Evolutionary conservation across 768 basidiomycete genomes (phyloP).

Genomic region (Arthromyces matolae): DNA sequence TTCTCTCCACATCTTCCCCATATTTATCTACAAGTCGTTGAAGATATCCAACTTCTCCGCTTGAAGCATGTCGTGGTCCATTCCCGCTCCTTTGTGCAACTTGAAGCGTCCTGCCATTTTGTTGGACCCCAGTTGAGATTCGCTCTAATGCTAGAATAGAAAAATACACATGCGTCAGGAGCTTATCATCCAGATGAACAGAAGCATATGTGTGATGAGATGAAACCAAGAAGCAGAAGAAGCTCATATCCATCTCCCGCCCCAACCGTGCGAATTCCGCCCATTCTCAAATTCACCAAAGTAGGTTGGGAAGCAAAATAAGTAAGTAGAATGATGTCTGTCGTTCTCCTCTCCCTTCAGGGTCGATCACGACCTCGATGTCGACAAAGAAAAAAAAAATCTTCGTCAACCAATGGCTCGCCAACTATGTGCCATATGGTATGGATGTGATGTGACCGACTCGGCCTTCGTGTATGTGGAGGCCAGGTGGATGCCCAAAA

Average conservation of each 20-base stretch:
- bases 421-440: constrained; percentile 4
- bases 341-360: background rate
- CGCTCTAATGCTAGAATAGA: constrained; percentile 56
- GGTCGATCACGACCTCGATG: background rate
- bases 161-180: constrained; percentile 23
- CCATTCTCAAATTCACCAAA: too few species aligned
- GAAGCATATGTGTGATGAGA: constrained; percentile 3
- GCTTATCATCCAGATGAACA: constrained; percentile 12
- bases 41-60: constrained; percentile 67
- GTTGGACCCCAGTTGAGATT: constrained; percentile 42
- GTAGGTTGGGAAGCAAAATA: too few species aligned
- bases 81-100: constrained; percentile 35
- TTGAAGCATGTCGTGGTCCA: constrained; percentile 60
- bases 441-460: constrained; percentile 2
- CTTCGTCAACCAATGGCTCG: too few species aligned
- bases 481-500: too few species aligned
- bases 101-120: constrained; percentile 32
- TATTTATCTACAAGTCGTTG: constrained; percentile 62
- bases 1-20: constrained; percentile 66
- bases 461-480: constrained; percentile 15
- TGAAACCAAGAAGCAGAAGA: constrained; percentile 17
- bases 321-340: constrained; percentile 6
- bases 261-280: constrained; percentile 16
- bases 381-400: too few species aligned
- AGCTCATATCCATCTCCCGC: background rate